Conservation (phyloP, 192 early-diverging fungal genomes). For the Coemansia sp. region DNA sequence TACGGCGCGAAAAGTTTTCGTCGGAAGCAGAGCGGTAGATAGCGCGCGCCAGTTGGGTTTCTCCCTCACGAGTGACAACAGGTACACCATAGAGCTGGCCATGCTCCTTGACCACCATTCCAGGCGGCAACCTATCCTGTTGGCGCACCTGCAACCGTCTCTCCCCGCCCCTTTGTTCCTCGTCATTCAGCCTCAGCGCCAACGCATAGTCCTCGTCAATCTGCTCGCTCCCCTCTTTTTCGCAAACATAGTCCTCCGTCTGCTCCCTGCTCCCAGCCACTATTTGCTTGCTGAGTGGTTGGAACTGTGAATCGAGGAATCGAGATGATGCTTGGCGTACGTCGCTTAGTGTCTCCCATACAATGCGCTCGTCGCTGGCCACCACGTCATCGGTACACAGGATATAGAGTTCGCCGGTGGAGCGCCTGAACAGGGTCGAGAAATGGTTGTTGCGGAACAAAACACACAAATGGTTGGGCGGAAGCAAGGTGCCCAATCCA, state of each 20-base stretch:
- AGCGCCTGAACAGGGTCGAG: constrained; percentile 67
- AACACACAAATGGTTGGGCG: constrained; percentile 60
- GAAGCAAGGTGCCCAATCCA: constrained; percentile 61
- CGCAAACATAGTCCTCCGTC: constrained; percentile 20
- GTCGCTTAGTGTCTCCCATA: constrained; percentile 71
- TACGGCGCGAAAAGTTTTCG: constrained; percentile 30
- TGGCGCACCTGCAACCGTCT: constrained; percentile 33
- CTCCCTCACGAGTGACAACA: constrained; percentile 13
- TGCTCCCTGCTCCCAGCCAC: neutral
- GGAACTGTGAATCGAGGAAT: constrained; percentile 63
- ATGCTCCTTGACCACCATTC: constrained; percentile 9
- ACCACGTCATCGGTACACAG: constrained; percentile 71
- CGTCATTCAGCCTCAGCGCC: constrained; percentile 45
- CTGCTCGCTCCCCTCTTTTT: constrained; percentile 16
- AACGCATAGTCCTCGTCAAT: constrained; percentile 52
- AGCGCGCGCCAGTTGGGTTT: constrained; percentile 4
- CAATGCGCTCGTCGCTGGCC: constrained; percentile 60
- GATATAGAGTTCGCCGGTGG: constrained; percentile 50
- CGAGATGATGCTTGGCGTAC: constrained; percentile 60
- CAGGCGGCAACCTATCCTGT: constrained; percentile 34
- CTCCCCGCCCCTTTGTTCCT: constrained; percentile 21
- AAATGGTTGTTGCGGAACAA: constrained; percentile 97
- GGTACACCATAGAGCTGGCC: constrained; percentile 38
- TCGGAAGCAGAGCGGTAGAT: constrained; percentile 14
- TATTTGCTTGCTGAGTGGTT: neutral